These are phyloP conservation scores for Luvunga scandens DNA, from an alignment of 345 rosid species.

Conservation along the genomic window DNA sequence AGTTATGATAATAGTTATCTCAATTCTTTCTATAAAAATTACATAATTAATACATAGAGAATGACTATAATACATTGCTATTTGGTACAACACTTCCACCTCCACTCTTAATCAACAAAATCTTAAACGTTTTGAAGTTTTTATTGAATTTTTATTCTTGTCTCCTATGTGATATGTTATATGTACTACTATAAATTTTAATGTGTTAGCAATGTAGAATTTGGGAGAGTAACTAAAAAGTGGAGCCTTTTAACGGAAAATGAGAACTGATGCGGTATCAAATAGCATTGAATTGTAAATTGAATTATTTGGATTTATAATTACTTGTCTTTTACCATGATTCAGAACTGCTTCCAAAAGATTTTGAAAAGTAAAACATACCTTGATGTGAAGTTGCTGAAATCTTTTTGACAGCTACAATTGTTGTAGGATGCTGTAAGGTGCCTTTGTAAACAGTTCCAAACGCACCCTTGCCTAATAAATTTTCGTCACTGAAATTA, in stretches of 20 bases:
- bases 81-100: not conserved
- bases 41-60: not conserved
- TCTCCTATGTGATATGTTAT: not conserved
- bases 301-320: not conserved
- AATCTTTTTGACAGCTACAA: constrained; percentile 40
- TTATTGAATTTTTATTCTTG: no score
- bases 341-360: not conserved
- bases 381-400: constrained; percentile 41
- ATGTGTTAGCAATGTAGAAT: not conserved
- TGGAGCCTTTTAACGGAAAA: not conserved
- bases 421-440: constrained; percentile 23
- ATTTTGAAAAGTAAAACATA: not conserved
- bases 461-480: constrained; percentile 42
- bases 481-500: constrained; percentile 36
- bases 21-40: no score
- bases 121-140: no score
- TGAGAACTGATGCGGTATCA: not conserved
- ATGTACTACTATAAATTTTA: no score
- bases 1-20: no score
- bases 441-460: constrained; percentile 44
- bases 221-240: not conserved
- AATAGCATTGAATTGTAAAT: not conserved
- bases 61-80: not conserved
- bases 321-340: not conserved
- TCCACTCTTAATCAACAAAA: no score